A percentile compares a stretch with the other conserved stretches of the same genome.
phyloP scores from a whole-genome alignment of 2,329 filamentous ascomycete genomes.

The Chaetomium sp. region DNA sequence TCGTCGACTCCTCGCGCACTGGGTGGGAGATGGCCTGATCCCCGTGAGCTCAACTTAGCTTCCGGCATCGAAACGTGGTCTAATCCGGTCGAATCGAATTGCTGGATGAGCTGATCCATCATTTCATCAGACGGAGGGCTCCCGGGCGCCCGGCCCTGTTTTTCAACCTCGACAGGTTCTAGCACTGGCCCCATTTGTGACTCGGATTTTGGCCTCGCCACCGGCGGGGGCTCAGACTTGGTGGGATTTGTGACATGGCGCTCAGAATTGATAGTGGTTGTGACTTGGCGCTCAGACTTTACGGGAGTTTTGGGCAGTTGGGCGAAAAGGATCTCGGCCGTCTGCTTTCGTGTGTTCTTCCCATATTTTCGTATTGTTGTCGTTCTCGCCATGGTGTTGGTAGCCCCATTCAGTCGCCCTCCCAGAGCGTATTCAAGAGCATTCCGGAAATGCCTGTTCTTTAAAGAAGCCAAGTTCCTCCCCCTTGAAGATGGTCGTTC shows the following conservation, averaged over 20 bases:
- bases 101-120: neutral
- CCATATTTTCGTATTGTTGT: conserved; percentile 53
- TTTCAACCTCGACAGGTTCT: too few relatives aligned
- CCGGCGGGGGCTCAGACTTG: neutral
- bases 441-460: neutral
- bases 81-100: neutral
- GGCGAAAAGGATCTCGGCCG: conserved; percentile 52
- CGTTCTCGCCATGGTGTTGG: conserved; percentile 48
- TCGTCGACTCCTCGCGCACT: neutral
- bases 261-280: conserved; percentile 37
- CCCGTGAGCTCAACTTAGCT: too few relatives aligned
- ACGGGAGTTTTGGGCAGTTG: conserved; percentile 55
- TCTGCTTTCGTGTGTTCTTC: conserved; percentile 51
- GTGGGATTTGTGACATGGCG: conserved; percentile 30
- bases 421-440: neutral
- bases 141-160: too few relatives aligned
- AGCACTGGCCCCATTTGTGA: neutral
- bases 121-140: neutral
- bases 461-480: neutral
- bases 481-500: neutral
- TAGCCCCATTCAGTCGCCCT: neutral
- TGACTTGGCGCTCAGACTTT: conserved; percentile 37
- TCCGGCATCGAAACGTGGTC: neutral
- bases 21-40: neutral
- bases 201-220: too few relatives aligned